Conservation (phyloP, 768 basidiomycete species). For the Amanita fuliginea region DNA sequence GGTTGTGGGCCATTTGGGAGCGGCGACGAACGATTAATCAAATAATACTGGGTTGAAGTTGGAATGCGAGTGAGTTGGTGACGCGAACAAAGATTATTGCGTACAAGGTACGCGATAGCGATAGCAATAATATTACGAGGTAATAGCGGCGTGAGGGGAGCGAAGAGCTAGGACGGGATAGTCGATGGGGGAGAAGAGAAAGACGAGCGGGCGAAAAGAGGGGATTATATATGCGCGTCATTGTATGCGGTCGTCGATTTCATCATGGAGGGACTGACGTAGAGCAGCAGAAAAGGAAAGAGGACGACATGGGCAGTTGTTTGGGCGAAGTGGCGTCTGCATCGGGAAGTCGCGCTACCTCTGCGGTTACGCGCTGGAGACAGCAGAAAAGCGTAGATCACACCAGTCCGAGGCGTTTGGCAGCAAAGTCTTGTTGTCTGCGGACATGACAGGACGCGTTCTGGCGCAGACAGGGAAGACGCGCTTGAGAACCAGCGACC, state of each 20-base stretch:
- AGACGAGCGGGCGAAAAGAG: background rate
- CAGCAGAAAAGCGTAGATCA: background rate
- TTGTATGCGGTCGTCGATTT: slow-evolving; percentile 6
- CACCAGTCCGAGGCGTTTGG: background rate
- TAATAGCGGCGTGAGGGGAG: slow-evolving; percentile 6
- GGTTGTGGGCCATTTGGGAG: slow-evolving; percentile 3
- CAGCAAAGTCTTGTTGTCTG: background rate
- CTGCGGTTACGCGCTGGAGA: background rate
- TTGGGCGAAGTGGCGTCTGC: background rate
- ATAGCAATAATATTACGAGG: slow-evolving; percentile 7
- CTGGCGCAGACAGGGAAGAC: background rate
- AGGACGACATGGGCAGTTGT: slow-evolving; percentile 2
- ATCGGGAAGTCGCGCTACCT: background rate
- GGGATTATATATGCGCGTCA: slow-evolving; percentile 6
- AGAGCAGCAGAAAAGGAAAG: slow-evolving; percentile 4
- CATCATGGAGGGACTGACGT: slow-evolving; percentile 7
- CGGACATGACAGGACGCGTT: background rate
- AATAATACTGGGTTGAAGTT: background rate
- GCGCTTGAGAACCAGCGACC: background rate
- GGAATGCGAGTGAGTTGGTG: slow-evolving; percentile 3
- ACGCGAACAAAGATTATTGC: slow-evolving; percentile 6
- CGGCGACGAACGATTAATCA: background rate
- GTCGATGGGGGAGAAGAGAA: slow-evolving; percentile 3
- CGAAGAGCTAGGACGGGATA: slow-evolving; percentile 5
- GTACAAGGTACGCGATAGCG: slow-evolving; percentile 8